phyloP scores from a whole-genome alignment of 2,329 filamentous ascomycete genomes.

The Xylariaceae sp. region DNA sequence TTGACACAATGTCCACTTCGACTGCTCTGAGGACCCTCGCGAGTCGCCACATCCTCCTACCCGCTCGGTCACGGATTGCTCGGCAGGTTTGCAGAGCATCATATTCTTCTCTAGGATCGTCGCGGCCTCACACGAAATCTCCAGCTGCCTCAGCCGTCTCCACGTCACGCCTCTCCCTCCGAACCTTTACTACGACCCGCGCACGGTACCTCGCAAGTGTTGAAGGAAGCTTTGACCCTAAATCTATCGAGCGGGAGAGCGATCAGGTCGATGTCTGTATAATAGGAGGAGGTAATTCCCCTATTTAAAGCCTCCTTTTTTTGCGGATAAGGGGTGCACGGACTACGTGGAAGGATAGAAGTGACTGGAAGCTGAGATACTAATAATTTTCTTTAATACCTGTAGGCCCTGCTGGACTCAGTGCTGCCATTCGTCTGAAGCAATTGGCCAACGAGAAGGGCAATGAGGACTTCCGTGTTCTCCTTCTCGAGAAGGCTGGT shows the following conservation, averaged over 20 bases:
- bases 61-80: slow-evolving; percentile 20
- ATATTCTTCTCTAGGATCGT: slow-evolving; percentile 20
- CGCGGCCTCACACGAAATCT: slow-evolving; percentile 16
- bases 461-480: slow-evolving; percentile 90
- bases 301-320: slow-evolving; percentile 15
- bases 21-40: slow-evolving; percentile 25
- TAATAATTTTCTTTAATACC: neutral
- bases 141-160: slow-evolving; percentile 11
- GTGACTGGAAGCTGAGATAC: neutral
- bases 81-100: slow-evolving; percentile 19
- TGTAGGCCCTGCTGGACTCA: slow-evolving; percentile 78
- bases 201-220: slow-evolving; percentile 28
- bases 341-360: neutral
- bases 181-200: slow-evolving; percentile 36
- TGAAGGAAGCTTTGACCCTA: slow-evolving; percentile 60
- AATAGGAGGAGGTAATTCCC: slow-evolving; percentile 66
- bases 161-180: slow-evolving; percentile 16
- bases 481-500: slow-evolving; percentile 90
- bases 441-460: slow-evolving; percentile 91
- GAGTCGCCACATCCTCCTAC: slow-evolving; percentile 24
- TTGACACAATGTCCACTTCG: slow-evolving; percentile 26
- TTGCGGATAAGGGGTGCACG: neutral
- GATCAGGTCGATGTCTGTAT: slow-evolving; percentile 97
- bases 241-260: slow-evolving; percentile 71
- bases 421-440: slow-evolving; percentile 89